Evolutionary conservation across 2,329 filamentous ascomycete genomes (phyloP), one percentile per base, ranked within the genome.

Genomic region (Diaporthe caulivora): DNA sequence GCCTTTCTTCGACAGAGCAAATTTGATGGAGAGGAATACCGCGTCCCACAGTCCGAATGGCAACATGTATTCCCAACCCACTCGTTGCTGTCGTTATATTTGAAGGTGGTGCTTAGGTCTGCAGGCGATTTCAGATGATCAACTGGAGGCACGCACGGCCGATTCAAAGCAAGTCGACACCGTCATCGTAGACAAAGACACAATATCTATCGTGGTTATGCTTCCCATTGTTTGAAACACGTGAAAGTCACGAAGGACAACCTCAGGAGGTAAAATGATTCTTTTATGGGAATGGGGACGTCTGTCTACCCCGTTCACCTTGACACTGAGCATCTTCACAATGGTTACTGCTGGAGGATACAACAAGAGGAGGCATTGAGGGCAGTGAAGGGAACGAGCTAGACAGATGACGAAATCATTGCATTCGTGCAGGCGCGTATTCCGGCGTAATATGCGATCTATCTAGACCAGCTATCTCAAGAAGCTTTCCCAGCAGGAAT

Each of bases 1-100:
- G 31, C 54, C 54, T 40, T 58, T 34, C 21, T 58, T 58, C 54
- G 54, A 58, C 54, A 58, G 31, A 58, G 54, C 54, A 58, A 5
- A 40, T 58, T 58, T 58, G 54, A 58, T 40, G 54, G 54, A 58
- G 54, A 58, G 17, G 18, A 34, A 58, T 31, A 58, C 54, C 54
- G 54, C 31, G 18, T 58, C 31, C 54, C 54, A 34, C 54, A 40
- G 21, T 58, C 31, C 54, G 54, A 58, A 58, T 58, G 54, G 54
- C 10, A 58, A 17, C 54, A 40, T 13, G 54, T 58, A 34, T 58
- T 58, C 3, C 31, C 15, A 37, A 21, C 21, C 31, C 10, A 24
- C 53, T 29, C 3, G 29, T 55, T 37, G 54, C 34, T 37, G 29
- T 57, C n/a, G 21, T 57, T 4, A 34, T 57, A 57, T 34, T 57